Percentiles rank a stretch among this genome's conserved stretches.
Conservation (phyloP, 2,329 filamentous ascomycete genomes). For the Dendryphion nanum region DNA sequence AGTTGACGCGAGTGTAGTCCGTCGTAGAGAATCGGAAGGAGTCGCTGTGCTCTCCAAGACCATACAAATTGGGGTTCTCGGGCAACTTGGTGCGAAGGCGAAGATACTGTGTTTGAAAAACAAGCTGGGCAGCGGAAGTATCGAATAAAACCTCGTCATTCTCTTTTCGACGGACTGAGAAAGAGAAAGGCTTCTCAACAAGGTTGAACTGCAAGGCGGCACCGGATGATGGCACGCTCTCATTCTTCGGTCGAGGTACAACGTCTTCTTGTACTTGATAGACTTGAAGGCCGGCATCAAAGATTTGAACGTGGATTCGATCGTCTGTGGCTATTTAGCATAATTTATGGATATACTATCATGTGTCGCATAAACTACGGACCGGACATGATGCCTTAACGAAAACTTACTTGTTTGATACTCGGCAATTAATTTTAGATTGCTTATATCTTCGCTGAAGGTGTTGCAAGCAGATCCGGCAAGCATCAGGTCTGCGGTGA, state of each 20-base stretch:
- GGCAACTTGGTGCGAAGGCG: slow-evolving; percentile 70
- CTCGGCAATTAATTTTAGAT: slow-evolving; percentile 59
- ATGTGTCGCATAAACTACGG: neutral
- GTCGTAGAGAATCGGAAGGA: slow-evolving; percentile 64
- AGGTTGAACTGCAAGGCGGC: slow-evolving; percentile 56
- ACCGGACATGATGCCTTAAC: slow-evolving; percentile 2
- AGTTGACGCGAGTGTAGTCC: slow-evolving; percentile 67
- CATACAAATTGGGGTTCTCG: slow-evolving; percentile 68
- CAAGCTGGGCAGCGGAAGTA: slow-evolving; percentile 62
- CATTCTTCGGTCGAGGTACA: slow-evolving; percentile 58
- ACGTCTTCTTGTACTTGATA: slow-evolving; percentile 74
- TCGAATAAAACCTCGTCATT: slow-evolving; percentile 66
- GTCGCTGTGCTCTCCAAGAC: slow-evolving; percentile 75
- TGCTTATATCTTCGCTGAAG: slow-evolving; percentile 58
- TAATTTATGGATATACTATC: slow-evolving; percentile 1
- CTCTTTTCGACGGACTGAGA: slow-evolving; percentile 59
- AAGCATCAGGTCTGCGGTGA: slow-evolving; percentile 69
- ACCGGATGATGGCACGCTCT: slow-evolving; percentile 27
- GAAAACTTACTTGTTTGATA: slow-evolving; percentile 56
- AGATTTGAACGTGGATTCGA: slow-evolving; percentile 73
- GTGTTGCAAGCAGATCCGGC: slow-evolving; percentile 64
- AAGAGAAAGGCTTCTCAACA: slow-evolving; percentile 63
- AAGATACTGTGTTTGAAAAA: slow-evolving; percentile 79
- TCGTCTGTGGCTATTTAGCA: slow-evolving; percentile 46
- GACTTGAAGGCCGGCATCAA: slow-evolving; percentile 66